These are phyloP conservation scores for Hansenula lynferdii DNA, from an alignment of 1,139 yeast species.

Conservation along the genomic window DNA sequence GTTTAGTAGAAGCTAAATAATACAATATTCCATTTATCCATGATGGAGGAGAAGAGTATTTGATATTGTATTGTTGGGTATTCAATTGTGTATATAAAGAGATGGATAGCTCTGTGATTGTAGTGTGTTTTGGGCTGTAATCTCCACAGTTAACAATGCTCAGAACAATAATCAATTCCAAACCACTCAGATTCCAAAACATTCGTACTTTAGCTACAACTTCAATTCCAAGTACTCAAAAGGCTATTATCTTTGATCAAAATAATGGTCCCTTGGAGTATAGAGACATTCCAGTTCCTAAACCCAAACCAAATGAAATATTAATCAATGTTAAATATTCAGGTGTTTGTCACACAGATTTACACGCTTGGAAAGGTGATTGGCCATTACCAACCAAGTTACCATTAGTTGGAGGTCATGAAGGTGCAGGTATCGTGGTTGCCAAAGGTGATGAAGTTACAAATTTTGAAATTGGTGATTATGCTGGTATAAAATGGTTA, in stretches of 20 bases:
- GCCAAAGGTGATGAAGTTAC: slow-evolving; percentile 64
- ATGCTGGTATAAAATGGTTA: slow-evolving; percentile 72
- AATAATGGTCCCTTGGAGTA: slow-evolving; percentile 58
- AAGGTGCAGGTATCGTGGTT: slow-evolving; percentile 83
- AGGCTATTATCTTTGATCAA: slow-evolving; percentile 60
- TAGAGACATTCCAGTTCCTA: slow-evolving; percentile 61
- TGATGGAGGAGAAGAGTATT: too few relatives aligned
- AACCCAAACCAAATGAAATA: slow-evolving; percentile 54
- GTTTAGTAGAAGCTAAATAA: too few relatives aligned
- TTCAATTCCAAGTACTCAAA: slow-evolving; percentile 52
- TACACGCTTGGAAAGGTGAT: slow-evolving; percentile 73
- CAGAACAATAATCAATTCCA: slow-evolving; percentile 5
- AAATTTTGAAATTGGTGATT: slow-evolving; percentile 71
- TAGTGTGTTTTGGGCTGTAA: too few relatives aligned
- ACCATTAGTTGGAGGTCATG: slow-evolving; percentile 80
- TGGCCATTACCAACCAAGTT: slow-evolving; percentile 63
- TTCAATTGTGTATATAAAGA: not conserved
- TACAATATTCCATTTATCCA: too few relatives aligned
- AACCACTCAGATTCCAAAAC: slow-evolving; percentile 5
- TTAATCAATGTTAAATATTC: slow-evolving; percentile 60
- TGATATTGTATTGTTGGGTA: too few relatives aligned
- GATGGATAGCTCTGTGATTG: too few relatives aligned
- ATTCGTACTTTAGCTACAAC: slow-evolving; percentile 17
- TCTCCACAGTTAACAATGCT: slow-evolving; percentile 5
- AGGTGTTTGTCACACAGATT: slow-evolving; percentile 66